Evolutionary conservation across 2,329 filamentous ascomycete genomes (phyloP), one percentile per base, ranked within the genome.

Genomic region (Scleromitrula shiraiana): DNA sequence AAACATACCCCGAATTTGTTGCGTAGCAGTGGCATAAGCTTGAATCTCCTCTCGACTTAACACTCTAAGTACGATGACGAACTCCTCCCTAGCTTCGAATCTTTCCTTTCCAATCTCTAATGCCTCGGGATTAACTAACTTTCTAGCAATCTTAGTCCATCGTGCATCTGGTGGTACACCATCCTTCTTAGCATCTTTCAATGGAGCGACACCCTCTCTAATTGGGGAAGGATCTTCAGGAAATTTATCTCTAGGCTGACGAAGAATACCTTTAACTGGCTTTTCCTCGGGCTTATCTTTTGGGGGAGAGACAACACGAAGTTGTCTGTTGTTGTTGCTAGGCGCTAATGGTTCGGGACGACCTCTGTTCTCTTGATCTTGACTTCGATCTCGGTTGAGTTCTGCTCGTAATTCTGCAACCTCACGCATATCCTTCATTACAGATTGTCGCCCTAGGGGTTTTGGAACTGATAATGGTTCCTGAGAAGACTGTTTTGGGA

Each of bases 91-190:
- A 59, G 94, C 86, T 67, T 97, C 91, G 57, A 85, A 97, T 24
- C 91, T 77, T 69, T 96, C 90, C 59, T 93, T 86, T n/a, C 86
- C 85, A 52, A 86, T 77, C 50, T 87, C 85, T 39, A 97, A 70
- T 0, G 90, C 89, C 57, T 91, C 85, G 0, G 90, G 89, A 58
- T 94, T 96, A 59, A 97, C 90, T 47, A 95, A 76, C 56, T 84
- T 82, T 49, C 90, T 81, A 63, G 85, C 87, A 62, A 97, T 90
- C 70, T 93, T 95, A 39, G 90, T 96, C 90, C 90, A 96, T 46
- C 88, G 79, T 27, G 90, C 90, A 49, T 85, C 86, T 0, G 82
- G 68, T 0, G 85, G 85, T 26, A 88, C 86, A 32, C 87, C 83
- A 53, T 83, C 80, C 62, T 81, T 82, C 65, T 84, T 82, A 41